Conservation (phyloP, 306 rosid genomes). For the Fragaria nilgerrensis region DNA sequence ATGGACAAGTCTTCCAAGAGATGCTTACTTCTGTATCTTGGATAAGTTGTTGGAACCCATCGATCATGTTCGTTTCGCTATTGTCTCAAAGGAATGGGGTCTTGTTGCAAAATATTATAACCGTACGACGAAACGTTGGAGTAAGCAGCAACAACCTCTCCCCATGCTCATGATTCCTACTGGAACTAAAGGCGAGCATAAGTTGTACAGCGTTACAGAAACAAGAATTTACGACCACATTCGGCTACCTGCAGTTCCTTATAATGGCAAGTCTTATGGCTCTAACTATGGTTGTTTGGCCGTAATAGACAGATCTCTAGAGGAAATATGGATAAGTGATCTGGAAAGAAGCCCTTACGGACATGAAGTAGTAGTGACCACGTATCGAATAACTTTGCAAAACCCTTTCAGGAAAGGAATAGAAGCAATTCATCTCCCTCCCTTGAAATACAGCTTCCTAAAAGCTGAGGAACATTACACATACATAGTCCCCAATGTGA, state of each 20-base stretch:
- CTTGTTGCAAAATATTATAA: background rate
- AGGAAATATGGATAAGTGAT: background rate
- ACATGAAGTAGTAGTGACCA: background rate
- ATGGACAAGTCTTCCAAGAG: background rate
- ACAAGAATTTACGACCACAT: background rate
- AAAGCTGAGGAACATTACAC: too few species aligned
- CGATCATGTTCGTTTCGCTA: background rate
- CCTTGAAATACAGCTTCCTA: background rate
- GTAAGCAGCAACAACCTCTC: background rate
- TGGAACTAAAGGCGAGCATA: background rate
- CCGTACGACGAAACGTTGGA: background rate
- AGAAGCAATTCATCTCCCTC: background rate
- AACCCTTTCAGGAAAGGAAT: background rate
- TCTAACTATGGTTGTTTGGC: background rate
- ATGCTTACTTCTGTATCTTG: background rate
- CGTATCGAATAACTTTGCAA: background rate
- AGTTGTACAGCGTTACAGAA: background rate
- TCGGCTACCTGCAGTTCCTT: background rate
- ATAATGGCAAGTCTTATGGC: background rate
- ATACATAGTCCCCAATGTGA: background rate
- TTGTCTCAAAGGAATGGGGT: background rate
- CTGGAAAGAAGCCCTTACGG: background rate
- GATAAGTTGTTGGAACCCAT: background rate
- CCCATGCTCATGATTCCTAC: background rate
- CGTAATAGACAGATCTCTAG: background rate